Evolutionary conservation across 2,329 filamentous ascomycete species (phyloP), one percentile per base, ranked within the genome.

Genomic region (Colletotrichum siamense): DNA sequence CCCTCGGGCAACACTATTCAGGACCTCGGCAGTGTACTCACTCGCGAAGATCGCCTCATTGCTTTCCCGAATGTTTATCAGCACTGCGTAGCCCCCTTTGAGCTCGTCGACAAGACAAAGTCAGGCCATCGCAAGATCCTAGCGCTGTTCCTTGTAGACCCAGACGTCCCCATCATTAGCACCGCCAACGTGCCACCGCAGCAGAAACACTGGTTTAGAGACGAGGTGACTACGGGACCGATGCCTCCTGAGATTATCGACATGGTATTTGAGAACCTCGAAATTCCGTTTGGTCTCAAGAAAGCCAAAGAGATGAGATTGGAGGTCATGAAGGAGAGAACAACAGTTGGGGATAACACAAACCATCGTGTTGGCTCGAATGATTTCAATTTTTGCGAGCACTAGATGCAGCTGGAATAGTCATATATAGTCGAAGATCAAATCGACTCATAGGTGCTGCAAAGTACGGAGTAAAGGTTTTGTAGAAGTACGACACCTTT

Each of bases 81-180:
- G 79, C 90, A 92, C 78, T 83, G 84, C 4, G 90, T 92, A 2
- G 80, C 83, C 8, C 85, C 88, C 1, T 93, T 93, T 78, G 77
- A 81, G 8, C 87, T 93, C 1, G 82, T 77, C 0, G 91, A 94
- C 79, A 82, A 81, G 5, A 87, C 88, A 0, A 87, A 85, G 24
- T 86, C 90, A 0, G 92, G 92, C 3, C 89, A 93, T 78, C 86
- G 91, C 22, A 91, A 91, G 80, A 90, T 93, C 64, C 82, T 94
- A 5, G 90, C 89, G 0, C 83, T 94, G 12, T 94, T 90, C 80
- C 86, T 94, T 3, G 88, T 94, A 3, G 91, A 94, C 79, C 92
- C 92, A 0, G 79, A 87, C 24, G 78, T 85, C 2, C 87, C 86
- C 2, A 70, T 88, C 82, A 82, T 87, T 72, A 85, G 84, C 2